Evolutionary conservation across 1,284 basidiomycete species (phyloP).

Genomic region (Rhodotorula mucilaginosa): DNA sequence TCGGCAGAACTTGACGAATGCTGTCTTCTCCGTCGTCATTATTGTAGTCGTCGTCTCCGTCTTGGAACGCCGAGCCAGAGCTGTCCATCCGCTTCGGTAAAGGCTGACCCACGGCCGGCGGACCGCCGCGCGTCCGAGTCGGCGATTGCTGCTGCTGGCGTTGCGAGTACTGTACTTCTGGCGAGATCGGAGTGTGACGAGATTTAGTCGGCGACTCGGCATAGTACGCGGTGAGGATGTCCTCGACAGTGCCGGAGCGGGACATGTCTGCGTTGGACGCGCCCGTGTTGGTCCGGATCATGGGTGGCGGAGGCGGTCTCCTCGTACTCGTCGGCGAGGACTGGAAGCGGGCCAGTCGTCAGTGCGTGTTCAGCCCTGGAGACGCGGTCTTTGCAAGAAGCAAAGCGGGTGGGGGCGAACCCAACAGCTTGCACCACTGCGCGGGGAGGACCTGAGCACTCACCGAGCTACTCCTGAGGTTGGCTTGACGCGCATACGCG

Average conservation of each 20-base stretch:
- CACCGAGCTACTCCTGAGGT: background rate
- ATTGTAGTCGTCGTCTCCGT: background rate
- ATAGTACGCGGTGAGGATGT: slow-evolving; percentile 27
- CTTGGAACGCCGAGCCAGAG: background rate
- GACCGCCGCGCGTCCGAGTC: background rate
- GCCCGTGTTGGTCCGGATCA: background rate
- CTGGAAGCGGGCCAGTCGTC: background rate
- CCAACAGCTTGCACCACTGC: background rate
- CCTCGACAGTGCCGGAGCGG: slow-evolving; percentile 23
- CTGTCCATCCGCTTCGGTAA: slow-evolving; percentile 12
- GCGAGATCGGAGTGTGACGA: background rate
- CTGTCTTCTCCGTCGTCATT: background rate
- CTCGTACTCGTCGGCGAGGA: background rate
- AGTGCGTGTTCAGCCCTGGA: background rate
- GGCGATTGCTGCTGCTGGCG: background rate
- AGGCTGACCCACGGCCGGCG: background rate
- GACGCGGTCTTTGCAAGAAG: background rate
- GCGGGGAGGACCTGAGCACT: background rate
- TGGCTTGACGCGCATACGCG: slow-evolving; percentile 2
- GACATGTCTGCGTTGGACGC: background rate
- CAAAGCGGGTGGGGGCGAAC: background rate
- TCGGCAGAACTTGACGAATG: background rate
- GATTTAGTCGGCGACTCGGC: slow-evolving; percentile 30
- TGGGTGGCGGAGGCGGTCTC: background rate
- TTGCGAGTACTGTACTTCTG: background rate